Percentiles rank a stretch among this genome's conserved stretches.
These are phyloP conservation scores for Zygoascus sp. DNA, from an alignment of 1,139 yeast species.

Conservation along the genomic window DNA sequence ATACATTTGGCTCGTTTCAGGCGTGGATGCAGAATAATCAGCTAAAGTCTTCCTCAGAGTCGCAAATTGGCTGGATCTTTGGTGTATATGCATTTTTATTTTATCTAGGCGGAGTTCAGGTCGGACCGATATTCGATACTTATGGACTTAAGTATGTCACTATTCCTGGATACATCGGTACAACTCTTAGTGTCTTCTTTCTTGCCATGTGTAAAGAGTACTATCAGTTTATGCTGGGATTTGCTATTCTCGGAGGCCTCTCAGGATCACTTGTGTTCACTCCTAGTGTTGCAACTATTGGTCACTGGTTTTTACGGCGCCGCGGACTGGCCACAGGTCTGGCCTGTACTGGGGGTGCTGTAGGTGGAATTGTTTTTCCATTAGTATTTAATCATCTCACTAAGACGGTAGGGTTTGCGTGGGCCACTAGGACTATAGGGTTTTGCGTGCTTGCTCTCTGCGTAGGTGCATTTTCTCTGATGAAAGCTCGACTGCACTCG, in stretches of 20 bases:
- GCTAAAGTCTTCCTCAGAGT: conserved; percentile 40
- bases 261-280: conserved; percentile 58
- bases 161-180: conserved; percentile 44
- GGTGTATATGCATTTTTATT: conserved; percentile 52
- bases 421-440: conserved; percentile 59
- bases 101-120: conserved; percentile 53
- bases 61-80: conserved; percentile 60
- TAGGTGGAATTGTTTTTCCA: conserved; percentile 60
- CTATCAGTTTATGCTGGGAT: conserved; percentile 57
- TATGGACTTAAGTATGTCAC: conserved; percentile 31
- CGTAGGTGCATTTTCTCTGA: conserved; percentile 38
- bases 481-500: conserved; percentile 40
- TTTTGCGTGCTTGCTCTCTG: conserved; percentile 44
- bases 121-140: conserved; percentile 58
- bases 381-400: conserved; percentile 48
- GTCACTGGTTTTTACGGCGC: conserved; percentile 56
- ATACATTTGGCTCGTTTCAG: conserved; percentile 57
- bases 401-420: conserved; percentile 48
- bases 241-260: conserved; percentile 52
- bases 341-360: conserved; percentile 58
- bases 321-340: conserved; percentile 55
- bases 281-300: conserved; percentile 56
- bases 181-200: conserved; percentile 47
- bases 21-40: conserved; percentile 51
- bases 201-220: conserved; percentile 50